phyloP scores from a whole-genome alignment of 2,329 filamentous ascomycete species.

The Stenocarpella maydis region DNA sequence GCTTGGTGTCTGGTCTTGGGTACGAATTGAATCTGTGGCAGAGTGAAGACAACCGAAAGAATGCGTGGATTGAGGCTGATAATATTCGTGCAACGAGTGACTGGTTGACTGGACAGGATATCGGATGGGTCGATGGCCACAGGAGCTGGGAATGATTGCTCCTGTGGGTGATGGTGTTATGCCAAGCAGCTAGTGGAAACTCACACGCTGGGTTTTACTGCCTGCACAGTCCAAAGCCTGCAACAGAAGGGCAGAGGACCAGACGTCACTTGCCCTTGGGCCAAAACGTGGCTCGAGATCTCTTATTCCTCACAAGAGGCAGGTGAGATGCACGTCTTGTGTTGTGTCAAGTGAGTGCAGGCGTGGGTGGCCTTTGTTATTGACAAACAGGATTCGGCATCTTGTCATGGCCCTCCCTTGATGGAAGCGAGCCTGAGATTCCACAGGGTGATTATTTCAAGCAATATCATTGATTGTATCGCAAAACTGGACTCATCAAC shows the following conservation, averaged over 20 bases:
- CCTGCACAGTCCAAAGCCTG: neutral
- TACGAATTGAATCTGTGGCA: neutral
- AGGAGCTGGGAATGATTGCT: neutral
- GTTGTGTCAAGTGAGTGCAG: neutral
- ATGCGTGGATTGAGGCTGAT: neutral
- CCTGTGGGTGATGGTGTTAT: constrained; percentile 15
- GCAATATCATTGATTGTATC: neutral
- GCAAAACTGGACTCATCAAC: neutral
- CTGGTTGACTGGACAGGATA: neutral
- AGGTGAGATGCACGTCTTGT: constrained; percentile 12
- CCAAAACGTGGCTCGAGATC: neutral
- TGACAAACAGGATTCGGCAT: constrained; percentile 12
- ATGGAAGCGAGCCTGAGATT: neutral
- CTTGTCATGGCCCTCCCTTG: neutral
- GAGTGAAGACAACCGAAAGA: neutral
- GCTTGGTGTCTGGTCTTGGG: neutral
- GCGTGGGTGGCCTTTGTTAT: neutral
- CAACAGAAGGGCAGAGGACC: neutral
- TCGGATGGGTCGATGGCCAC: neutral
- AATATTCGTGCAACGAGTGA: neutral
- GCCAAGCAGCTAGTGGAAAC: neutral
- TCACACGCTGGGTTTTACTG: neutral
- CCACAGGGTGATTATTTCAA: neutral
- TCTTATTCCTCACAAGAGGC: neutral
- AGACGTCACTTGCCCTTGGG: constrained; percentile 6